phyloP scores from a whole-genome alignment of 805 yeast species.

The Hanseniaspora lachancei region DNA sequence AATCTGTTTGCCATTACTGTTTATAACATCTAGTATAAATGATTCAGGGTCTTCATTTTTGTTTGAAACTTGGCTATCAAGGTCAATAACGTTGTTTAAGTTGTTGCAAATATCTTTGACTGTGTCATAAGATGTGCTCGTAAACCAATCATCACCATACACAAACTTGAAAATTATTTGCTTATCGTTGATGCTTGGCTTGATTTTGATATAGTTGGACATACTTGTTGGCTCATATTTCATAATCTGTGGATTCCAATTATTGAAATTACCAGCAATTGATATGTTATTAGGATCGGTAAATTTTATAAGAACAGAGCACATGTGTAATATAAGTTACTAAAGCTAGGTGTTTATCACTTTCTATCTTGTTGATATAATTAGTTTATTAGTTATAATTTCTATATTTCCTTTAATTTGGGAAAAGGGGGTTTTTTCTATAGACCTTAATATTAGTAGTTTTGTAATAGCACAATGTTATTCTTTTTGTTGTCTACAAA shows the following conservation, averaged over 20 bases:
- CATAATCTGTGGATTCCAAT: constrained; percentile 11
- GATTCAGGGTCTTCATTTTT: not conserved
- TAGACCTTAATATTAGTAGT: no score
- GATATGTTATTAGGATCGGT: not conserved
- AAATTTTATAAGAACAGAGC: not conserved
- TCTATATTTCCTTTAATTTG: not conserved
- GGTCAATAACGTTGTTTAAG: not conserved
- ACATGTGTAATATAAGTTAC: not conserved
- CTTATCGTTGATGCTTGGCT: not conserved
- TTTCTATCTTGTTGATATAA: no score
- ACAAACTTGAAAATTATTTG: constrained; percentile 3
- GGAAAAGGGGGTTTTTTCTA: not conserved
- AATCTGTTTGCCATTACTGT: not conserved
- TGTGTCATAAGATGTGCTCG: not conserved
- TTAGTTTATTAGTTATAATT: no score
- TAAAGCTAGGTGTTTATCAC: no score
- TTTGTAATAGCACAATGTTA: no score
- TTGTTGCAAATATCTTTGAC: not conserved
- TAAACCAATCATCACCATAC: not conserved
- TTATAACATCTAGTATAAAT: no score
- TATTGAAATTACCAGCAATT: constrained; percentile 12
- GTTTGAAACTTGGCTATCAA: not conserved
- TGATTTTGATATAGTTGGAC: not conserved
- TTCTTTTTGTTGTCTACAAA: no score
- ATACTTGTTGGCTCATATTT: not conserved